A percentile compares a stretch with the other conserved stretches of the same genome.
Conservation (phyloP, 306 rosid genomes). For the Cyamopsis tetragonoloba region DNA sequence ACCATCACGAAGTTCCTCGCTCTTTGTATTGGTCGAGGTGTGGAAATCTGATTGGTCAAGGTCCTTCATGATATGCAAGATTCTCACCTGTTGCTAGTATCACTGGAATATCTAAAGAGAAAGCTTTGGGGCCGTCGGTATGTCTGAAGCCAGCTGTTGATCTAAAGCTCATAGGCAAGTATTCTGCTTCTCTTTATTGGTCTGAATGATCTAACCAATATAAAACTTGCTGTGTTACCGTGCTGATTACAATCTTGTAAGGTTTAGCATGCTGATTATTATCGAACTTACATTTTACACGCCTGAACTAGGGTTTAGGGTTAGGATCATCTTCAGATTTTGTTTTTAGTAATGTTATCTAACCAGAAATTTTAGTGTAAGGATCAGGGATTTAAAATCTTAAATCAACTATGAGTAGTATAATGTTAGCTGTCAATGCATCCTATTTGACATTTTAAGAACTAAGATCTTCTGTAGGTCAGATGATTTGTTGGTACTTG, state of each 20-base stretch:
- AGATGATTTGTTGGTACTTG: not conserved
- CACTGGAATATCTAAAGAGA: constrained; percentile 41
- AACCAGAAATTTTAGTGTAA: constrained; percentile 4
- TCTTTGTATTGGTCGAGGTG: constrained; percentile 33
- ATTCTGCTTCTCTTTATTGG: constrained; percentile 44
- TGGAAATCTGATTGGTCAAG: constrained; percentile 32
- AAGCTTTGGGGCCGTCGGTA: constrained; percentile 28
- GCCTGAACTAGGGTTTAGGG: constrained; percentile 19
- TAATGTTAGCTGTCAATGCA: constrained; percentile 5
- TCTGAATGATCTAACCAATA: constrained; percentile 40
- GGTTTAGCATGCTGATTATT: constrained; percentile 35
- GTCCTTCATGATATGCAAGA: constrained; percentile 20
- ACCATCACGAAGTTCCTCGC: constrained; percentile 6
- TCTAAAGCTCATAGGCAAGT: constrained; percentile 68
- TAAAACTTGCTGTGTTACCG: constrained; percentile 39
- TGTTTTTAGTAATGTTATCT: constrained; percentile 10
- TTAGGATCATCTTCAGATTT: constrained; percentile 24
- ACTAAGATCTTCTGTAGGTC: constrained; percentile 4
- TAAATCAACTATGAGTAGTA: not conserved
- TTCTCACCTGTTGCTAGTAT: constrained; percentile 26
- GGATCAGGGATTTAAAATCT: constrained; percentile 5
- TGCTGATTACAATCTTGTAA: constrained; percentile 38
- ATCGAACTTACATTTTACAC: constrained; percentile 32
- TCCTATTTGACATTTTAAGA: constrained; percentile 10
- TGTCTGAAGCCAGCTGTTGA: constrained; percentile 41